Percentiles rank a stretch among this genome's conserved stretches.
These are phyloP conservation scores for Saturnispora dispora DNA, from an alignment of 805 yeast genomes.

Conservation along the genomic window DNA sequence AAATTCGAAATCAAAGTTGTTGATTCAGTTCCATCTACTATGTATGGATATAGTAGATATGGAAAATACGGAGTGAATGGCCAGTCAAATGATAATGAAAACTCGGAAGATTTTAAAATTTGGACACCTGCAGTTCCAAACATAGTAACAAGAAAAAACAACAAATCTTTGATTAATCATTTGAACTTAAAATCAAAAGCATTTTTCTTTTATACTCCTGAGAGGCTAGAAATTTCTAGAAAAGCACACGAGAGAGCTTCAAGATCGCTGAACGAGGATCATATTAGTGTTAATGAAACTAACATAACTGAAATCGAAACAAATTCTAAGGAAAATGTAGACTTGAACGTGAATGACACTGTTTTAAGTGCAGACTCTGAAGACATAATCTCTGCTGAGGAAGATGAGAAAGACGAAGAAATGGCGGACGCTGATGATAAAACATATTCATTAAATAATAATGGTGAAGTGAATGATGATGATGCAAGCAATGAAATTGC, in stretches of 20 bases:
- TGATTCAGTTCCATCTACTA: slow-evolving; percentile 1
- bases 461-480: neutral
- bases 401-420: neutral
- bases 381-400: neutral
- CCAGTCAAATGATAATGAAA: neutral
- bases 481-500: neutral
- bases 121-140: slow-evolving; percentile 7
- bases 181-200: slow-evolving; percentile 2
- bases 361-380: neutral
- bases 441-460: neutral
- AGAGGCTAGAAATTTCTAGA: neutral
- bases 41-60: slow-evolving; percentile 1
- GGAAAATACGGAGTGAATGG: neutral
- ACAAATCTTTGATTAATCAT: slow-evolving; percentile 1
- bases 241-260: neutral
- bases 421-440: neutral
- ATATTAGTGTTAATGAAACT: neutral
- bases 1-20: slow-evolving; percentile 3
- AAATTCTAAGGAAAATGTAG: neutral
- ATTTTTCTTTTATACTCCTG: slow-evolving; percentile 1
- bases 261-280: neutral
- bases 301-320: neutral
- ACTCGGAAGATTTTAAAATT: neutral
- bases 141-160: neutral
- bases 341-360: neutral